Evolutionary conservation across 2,329 filamentous ascomycete species (phyloP), one percentile per base, ranked within the genome.

Genomic region (Fulvia fulva): DNA sequence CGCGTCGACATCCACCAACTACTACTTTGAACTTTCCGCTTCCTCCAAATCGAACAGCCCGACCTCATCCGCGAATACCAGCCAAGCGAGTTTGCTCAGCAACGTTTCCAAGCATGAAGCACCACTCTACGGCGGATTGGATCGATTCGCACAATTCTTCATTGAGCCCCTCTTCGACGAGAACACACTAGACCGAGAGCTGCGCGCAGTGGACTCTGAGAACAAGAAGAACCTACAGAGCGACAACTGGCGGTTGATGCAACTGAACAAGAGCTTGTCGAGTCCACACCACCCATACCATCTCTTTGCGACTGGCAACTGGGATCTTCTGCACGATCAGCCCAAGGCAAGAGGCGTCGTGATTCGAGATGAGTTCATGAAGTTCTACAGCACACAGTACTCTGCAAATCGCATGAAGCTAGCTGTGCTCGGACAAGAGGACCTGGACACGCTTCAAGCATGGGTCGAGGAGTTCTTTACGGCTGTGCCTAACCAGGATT

Each of bases 171-270:
- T 97, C 32, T 97, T 97, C 73, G 81, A 95, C 9, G 86, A 88
- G 55, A 90, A 86, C 64, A 94, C 91, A 0, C 75, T 97, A 51
- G 92, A 97, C 67, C 84, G 92, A 51, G 92, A 97, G 76, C 80
- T 97, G 62, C 86, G 83, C 64, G 92, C 92, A 0, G 92, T 97
- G 21, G 91, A 97, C 70, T 96, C 91, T 5, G 92, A 97, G 74
- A 96, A 97, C 77, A 96, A 96, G 82, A 97, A 97, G 82, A 97
- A 97, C 67, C 78, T 97, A 51, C 92, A 97, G 76, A 93, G 85
- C 71, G 92, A 97, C 70, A 83, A 84, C 56, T 96, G 92, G 91
- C 85, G 92, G 16, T 77, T 96, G 63, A 86, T 93, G 69, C 92
- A 97, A 75, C 81, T 97, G 23, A 89, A 90, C 71, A 96, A 96